Conservation (phyloP, 1,284 basidiomycete genomes). For the Rhodotorula sp. region DNA sequence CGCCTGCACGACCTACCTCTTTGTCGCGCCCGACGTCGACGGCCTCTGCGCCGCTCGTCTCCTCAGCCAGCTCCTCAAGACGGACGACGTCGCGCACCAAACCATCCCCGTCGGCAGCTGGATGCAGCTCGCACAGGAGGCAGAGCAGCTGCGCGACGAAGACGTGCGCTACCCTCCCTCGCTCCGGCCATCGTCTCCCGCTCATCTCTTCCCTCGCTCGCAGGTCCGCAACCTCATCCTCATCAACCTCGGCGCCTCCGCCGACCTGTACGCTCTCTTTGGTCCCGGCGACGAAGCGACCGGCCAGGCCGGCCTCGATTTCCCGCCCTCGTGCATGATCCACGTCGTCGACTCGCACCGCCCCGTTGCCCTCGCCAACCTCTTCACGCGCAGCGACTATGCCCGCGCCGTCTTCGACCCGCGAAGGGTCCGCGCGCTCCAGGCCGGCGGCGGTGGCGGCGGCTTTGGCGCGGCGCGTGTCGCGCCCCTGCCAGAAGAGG, state of each 20-base stretch:
- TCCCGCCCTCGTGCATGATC: conserved; percentile 59
- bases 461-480: conserved; percentile 39
- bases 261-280: conserved; percentile 70
- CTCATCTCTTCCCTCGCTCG: neutral
- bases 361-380: conserved; percentile 84
- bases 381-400: conserved; percentile 60
- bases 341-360: conserved; percentile 95
- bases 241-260: conserved; percentile 86
- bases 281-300: conserved; percentile 8
- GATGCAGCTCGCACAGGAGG: conserved; percentile 66
- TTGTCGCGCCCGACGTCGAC: conserved; percentile 86
- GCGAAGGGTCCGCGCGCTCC: conserved; percentile 44
- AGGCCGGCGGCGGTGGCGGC: conserved; percentile 9
- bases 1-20: conserved; percentile 57
- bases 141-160: conserved; percentile 66
- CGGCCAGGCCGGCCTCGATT: conserved; percentile 25
- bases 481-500: conserved; percentile 46
- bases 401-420: conserved; percentile 49
- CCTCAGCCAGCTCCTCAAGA: conserved; percentile 83
- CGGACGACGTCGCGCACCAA: conserved; percentile 90
- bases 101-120: conserved; percentile 90
- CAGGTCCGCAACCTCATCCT: conserved; percentile 89
- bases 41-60: conserved; percentile 85
- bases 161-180: conserved; percentile 61
- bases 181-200: neutral